Base-by-base conservation (phyloP, 1,284 basidiomycete species). In the Agaricales sp. region DNA sequence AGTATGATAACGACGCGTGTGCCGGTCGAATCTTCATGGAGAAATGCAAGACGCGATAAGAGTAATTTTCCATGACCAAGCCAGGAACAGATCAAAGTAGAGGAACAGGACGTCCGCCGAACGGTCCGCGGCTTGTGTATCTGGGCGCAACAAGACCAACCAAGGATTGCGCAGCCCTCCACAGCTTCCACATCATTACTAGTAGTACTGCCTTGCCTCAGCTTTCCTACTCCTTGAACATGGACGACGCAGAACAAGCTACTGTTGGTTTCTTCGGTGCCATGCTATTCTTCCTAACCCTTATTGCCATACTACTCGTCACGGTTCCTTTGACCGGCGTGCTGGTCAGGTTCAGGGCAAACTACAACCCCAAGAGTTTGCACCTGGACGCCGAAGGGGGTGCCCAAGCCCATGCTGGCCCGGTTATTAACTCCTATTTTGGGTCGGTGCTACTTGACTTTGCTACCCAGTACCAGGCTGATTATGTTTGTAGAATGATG, bases 301-400 rank as follows among this genome's bases (percentile, higher is more conserved):
- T 81, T 21, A 68, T 63, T 14, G 43, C 78, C 38, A 77, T 73
- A 23, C 61, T 84, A n/a, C 69, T 64, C 20, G 59, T 81, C 19
- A 66, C 77, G 18, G 79, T 86, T 1, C 84, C 85, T 2, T 63
- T 87, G 11, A 76, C 74, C 8, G 86, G 85, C 12, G 70, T 81
- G 18, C 69, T 88, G 8, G 80, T 88, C 11, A 73, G 86, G 46
- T 78, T 87, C 58, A 72, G 86, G 63, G 85, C 86, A 20, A 87
- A 87, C 58, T 88, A 86, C 67, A 87, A 86, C 58, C 85, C 85
- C 2, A 86, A 82, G 61, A 87, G 86, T 26, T 78, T 93, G 14
- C 87, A 87, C 38, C 71, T 94, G 25, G 90, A 92, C 63, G 68
- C 75, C 26, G 85, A 88, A 59, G 85, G 83, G 19, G 81, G 75